phyloP scores from a whole-genome alignment of 2,329 filamentous ascomycete genomes.

The Clarireedia sp. region DNA sequence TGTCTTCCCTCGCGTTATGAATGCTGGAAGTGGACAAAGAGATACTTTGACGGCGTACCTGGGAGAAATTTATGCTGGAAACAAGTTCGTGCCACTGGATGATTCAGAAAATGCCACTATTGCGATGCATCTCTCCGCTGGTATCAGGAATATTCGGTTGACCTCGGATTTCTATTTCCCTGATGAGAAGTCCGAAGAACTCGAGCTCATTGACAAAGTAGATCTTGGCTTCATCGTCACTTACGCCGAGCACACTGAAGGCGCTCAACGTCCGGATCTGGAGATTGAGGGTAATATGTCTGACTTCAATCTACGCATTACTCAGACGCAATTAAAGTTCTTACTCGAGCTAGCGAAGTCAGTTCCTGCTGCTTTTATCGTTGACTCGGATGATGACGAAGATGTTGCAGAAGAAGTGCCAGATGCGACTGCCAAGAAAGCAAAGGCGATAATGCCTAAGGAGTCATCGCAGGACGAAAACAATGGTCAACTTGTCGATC shows the following conservation, averaged over 20 bases:
- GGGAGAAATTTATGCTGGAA: constrained; percentile 95
- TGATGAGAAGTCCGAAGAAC: constrained; percentile 64
- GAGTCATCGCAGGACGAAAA: constrained; percentile 25
- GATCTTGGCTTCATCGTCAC: constrained; percentile 89
- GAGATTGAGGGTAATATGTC: constrained; percentile 91
- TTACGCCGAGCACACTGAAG: constrained; percentile 76
- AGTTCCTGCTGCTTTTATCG: constrained; percentile 78
- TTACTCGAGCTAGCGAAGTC: constrained; percentile 79
- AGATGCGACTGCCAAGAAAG: constrained; percentile 31
- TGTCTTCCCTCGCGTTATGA: constrained; percentile 77
- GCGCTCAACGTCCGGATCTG: constrained; percentile 74
- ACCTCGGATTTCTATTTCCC: constrained; percentile 84
- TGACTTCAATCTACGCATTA: constrained; percentile 81
- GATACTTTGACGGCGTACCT: constrained; percentile 89
- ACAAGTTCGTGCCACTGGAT: constrained; percentile 79
- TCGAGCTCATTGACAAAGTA: constrained; percentile 95
- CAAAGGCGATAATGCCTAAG: constrained; percentile 15
- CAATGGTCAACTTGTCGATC: constrained; percentile 39
- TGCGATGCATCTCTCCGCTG: constrained; percentile 83
- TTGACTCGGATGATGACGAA: constrained; percentile 62
- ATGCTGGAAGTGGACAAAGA: constrained; percentile 59
- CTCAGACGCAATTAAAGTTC: constrained; percentile 85
- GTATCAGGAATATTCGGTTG: constrained; percentile 84
- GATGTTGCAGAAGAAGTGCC: constrained; percentile 70
- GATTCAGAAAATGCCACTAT: constrained; percentile 65